These are phyloP conservation scores for Fusarium sororula DNA, from an alignment of 2,329 filamentous ascomycete genomes.

Conservation along the genomic window DNA sequence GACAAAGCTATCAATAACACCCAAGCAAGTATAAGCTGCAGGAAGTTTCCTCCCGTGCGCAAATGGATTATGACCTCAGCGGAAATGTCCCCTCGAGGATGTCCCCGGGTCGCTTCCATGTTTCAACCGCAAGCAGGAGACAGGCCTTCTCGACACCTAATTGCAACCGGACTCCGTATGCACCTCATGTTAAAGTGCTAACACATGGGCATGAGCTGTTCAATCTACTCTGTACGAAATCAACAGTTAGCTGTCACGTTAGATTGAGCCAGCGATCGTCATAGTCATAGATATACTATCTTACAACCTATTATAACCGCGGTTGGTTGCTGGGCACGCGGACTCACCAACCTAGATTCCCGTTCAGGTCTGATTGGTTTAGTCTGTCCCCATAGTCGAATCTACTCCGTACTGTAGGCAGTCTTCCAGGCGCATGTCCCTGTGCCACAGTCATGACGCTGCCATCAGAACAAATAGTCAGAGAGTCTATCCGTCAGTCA, in stretches of 20 bases:
- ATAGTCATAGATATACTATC: background rate
- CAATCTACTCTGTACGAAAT: background rate
- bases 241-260: slow-evolving; percentile 5
- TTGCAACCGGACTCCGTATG: background rate
- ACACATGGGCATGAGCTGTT: slow-evolving; percentile 18
- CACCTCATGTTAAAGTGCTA: background rate
- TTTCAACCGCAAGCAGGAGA: slow-evolving; percentile 13
- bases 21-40: background rate
- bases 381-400: slow-evolving; percentile 2
- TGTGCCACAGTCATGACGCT: slow-evolving; percentile 40
- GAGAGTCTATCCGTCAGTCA: background rate
- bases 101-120: slow-evolving; percentile 18
- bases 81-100: slow-evolving; percentile 6
- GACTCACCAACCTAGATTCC: slow-evolving; percentile 1
- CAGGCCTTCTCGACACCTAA: background rate
- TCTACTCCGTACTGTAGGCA: background rate
- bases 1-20: background rate
- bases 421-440: slow-evolving; percentile 14
- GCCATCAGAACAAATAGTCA: background rate
- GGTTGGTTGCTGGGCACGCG: slow-evolving; percentile 2
- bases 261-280: slow-evolving; percentile 18
- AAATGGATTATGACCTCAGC: slow-evolving; percentile 5
- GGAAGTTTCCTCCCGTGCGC: background rate
- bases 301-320: background rate
- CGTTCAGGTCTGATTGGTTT: slow-evolving; percentile 18